Base-by-base conservation (phyloP, 2,329 filamentous ascomycete genomes). In the Cercospora sesami region DNA sequence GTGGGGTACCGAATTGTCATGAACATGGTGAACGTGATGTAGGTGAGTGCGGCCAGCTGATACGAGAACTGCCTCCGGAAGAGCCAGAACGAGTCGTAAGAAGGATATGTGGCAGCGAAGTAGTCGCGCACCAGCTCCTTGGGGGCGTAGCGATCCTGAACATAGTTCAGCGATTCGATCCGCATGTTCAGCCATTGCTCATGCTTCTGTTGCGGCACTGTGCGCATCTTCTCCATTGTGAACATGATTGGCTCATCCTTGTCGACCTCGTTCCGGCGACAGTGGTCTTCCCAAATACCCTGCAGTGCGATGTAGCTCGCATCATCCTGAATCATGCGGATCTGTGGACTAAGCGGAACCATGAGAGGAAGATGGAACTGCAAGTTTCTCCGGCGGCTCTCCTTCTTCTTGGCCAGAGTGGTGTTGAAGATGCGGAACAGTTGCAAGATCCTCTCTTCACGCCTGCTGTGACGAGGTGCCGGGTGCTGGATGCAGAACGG, bases 11-110 rank as follows among this genome's bases (percentile, higher is more conserved):
- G 91, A 79, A 93, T 93, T 78, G 94, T 93, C 89, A 99, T 98
- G 82, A 94, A 94, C 83, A 99, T 90, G 68, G 97, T 91, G 78
- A 98, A 99, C 4, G 95, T 98, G 91, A 99, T 97, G 82, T 99
- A 99, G 0, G 95, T 97, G 71, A 98, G 86, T 1, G 94, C 89
- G 21, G 95, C 94, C 69, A 97, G 90, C 81, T 99, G 95, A 83
- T 98, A 97, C 23, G 93, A 91, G 82, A 99, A 97, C 73, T 97
- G 94, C 68, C 94, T 90, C 68, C 95, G 91, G 92, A 99, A 99
- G 67, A 99, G 87, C 93, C 94, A 99, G 84, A 98, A 97, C 75
- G 97, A 94, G 57, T 91, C 88, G 80, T 92, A 99, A 71, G 92
- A 90, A 31, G 93, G 91, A 81, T 95, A 98, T 5, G 89, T 91